These are phyloP conservation scores for Helianthus tuberosus DNA, from an alignment of 129 eudicot genomes.

Conservation along the genomic window DNA sequence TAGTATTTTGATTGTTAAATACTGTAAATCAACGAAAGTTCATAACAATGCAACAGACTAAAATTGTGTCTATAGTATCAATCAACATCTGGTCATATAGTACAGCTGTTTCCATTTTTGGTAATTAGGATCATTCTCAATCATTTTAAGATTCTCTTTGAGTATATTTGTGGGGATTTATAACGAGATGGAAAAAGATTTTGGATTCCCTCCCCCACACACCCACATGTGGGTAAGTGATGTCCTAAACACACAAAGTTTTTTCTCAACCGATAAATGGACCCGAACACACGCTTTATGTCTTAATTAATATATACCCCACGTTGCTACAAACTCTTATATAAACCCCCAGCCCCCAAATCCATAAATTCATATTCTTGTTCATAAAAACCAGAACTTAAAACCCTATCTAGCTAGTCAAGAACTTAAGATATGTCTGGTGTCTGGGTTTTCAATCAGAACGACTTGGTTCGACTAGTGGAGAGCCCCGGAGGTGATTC, in stretches of 20 bases:
- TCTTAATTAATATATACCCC: not conserved
- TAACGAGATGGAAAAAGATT: conserved; percentile 25
- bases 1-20: too few relatives aligned
- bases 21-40: too few relatives aligned
- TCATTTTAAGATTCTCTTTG: conserved; percentile 10
- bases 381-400: conserved; percentile 18
- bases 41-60: too few relatives aligned
- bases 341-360: conserved; percentile 37
- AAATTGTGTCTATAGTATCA: not conserved
- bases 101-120: not conserved
- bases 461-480: conserved; percentile 74
- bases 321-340: conserved; percentile 41
- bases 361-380: conserved; percentile 24
- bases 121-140: not conserved
- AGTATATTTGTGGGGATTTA: conserved; percentile 24
- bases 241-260: conserved; percentile 23
- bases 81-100: conserved; percentile 20
- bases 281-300: not conserved
- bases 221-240: conserved; percentile 36
- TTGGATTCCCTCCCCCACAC: conserved; percentile 27
- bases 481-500: conserved; percentile 73
- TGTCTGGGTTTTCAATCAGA: conserved; percentile 87
- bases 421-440: conserved; percentile 63
- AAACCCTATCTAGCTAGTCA: not conserved
- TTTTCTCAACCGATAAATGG: conserved; percentile 15